These are phyloP conservation scores for Yamadazyma membranifaciens DNA, from an alignment of 1,139 yeast species.

Conservation along the genomic window DNA sequence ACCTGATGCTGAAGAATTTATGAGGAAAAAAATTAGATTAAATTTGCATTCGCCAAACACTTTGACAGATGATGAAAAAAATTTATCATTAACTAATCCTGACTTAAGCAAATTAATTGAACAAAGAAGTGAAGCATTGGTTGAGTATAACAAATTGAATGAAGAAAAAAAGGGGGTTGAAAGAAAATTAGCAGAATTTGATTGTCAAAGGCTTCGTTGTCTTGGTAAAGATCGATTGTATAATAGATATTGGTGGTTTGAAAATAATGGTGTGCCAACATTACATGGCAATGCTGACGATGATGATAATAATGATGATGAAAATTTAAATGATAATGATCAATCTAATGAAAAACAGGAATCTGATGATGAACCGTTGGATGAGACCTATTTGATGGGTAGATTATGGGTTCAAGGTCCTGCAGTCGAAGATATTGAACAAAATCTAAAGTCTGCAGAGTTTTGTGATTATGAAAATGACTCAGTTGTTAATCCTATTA, in stretches of 20 bases:
- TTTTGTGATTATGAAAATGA: constrained; percentile 8
- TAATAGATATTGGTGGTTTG: constrained; percentile 96
- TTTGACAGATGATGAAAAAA: constrained; percentile 50
- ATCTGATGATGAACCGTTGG: constrained; percentile 39
- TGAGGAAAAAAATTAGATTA: constrained; percentile 29
- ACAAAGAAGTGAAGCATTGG: constrained; percentile 37
- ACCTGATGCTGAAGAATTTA: constrained; percentile 18
- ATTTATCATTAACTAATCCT: constrained; percentile 43
- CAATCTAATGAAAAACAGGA: constrained; percentile 26
- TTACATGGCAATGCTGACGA: constrained; percentile 41
- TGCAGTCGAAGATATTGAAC: constrained; percentile 53
- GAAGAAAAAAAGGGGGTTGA: constrained; percentile 52
- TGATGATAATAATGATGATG: constrained; percentile 39
- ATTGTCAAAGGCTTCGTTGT: constrained; percentile 72
- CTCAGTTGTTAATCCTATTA: background rate
- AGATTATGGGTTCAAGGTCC: constrained; percentile 96
- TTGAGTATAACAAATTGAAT: constrained; percentile 44
- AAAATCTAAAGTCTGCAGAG: constrained; percentile 16
- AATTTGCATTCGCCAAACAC: constrained; percentile 23
- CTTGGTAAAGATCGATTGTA: constrained; percentile 82
- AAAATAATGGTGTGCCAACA: constrained; percentile 75
- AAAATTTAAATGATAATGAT: constrained; percentile 34
- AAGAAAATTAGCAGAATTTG: constrained; percentile 58
- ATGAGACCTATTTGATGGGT: constrained; percentile 79
- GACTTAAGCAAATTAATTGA: constrained; percentile 48